phyloP scores from a whole-genome alignment of 768 basidiomycete genomes.

The Terana coerulea region DNA sequence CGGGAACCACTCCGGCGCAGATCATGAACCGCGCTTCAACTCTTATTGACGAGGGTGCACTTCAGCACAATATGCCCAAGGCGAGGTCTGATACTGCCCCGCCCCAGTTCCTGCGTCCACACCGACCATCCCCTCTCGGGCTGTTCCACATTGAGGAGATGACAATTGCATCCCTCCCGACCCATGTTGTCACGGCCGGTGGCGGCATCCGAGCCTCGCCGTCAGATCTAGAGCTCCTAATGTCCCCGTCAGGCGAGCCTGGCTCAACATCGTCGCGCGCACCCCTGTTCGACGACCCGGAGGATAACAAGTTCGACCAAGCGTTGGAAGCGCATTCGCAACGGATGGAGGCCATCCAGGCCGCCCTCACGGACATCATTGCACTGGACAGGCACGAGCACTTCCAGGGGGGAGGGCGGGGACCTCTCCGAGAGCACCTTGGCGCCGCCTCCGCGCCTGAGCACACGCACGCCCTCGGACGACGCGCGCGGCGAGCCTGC shows the following conservation, averaged over 20 bases:
- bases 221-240: constrained; percentile 77
- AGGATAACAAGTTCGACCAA: constrained; percentile 47
- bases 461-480: neutral
- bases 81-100: neutral
- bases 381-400: constrained; percentile 62
- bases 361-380: constrained; percentile 94
- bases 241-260: constrained; percentile 61
- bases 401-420: constrained; percentile 10
- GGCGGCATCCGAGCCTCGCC: constrained; percentile 26
- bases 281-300: constrained; percentile 79
- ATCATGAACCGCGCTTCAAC: neutral
- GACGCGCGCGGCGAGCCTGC: constrained; percentile 9
- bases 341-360: constrained; percentile 94
- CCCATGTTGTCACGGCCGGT: neutral
- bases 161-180: neutral
- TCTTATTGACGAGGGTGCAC: neutral
- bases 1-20: constrained; percentile 4
- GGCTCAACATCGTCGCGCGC: constrained; percentile 53
- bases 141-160: neutral
- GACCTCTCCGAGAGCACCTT: constrained; percentile 11
- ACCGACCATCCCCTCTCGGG: neutral
- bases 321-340: constrained; percentile 69
- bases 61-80: neutral
- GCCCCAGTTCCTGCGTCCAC: neutral
- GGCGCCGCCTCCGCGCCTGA: constrained; percentile 7